Percentiles rank a stretch among this genome's conserved stretches.
Evolutionary conservation across 192 early-diverging fungal genomes (phyloP).

Genomic region (Backusella sp.): DNA sequence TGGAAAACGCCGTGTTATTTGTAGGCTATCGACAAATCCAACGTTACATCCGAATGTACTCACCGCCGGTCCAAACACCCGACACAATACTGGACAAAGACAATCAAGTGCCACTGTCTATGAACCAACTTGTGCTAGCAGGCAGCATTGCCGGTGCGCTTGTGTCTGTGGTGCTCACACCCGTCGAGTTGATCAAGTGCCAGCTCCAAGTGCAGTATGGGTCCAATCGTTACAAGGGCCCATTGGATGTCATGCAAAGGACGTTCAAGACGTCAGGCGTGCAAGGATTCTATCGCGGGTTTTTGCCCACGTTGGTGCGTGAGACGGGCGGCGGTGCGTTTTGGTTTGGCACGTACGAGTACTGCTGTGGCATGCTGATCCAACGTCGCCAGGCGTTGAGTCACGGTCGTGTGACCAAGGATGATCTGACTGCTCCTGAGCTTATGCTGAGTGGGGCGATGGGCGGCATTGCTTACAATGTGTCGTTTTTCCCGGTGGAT

Average conservation of each 20-base stretch:
- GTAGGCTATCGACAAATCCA: constrained; percentile 87
- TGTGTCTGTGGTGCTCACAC: constrained; percentile 88
- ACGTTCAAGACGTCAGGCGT: constrained; percentile 47
- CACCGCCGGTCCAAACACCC: constrained; percentile 16
- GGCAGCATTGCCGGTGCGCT: constrained; percentile 85
- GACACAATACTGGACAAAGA: constrained; percentile 17
- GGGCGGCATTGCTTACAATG: constrained; percentile 90
- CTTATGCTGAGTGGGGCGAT: constrained; percentile 87
- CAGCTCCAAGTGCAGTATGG: constrained; percentile 87
- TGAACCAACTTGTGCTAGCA: constrained; percentile 72
- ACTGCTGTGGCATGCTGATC: constrained; percentile 58
- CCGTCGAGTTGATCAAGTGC: constrained; percentile 96
- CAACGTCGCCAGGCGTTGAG: constrained; percentile 12
- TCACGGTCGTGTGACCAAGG: constrained; percentile 45
- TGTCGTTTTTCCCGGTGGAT: constrained; percentile 89
- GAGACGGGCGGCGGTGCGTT: constrained; percentile 90
- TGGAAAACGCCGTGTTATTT: constrained; percentile 92
- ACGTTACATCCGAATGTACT: constrained; percentile 56
- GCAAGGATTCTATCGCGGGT: constrained; percentile 74
- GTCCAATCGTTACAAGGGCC: constrained; percentile 40
- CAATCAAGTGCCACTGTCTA: constrained; percentile 44
- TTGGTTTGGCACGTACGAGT: constrained; percentile 97
- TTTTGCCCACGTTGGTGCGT: constrained; percentile 80
- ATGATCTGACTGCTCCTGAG: constrained; percentile 67
- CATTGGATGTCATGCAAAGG: constrained; percentile 45